Evolutionary conservation across 129 eudicot species (phyloP).

Genomic region (Flaveria ramosissima): DNA sequence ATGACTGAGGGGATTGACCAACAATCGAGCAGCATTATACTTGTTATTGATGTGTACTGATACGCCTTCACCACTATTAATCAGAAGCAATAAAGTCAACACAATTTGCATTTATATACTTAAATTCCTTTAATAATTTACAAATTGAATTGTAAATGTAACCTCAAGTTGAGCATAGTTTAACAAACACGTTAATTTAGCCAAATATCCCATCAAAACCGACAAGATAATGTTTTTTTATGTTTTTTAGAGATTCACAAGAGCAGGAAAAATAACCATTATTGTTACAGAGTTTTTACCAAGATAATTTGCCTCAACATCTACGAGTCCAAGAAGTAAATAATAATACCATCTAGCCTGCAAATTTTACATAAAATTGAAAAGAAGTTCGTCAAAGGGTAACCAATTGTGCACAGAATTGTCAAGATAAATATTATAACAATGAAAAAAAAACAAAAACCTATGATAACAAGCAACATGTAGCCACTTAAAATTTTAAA

Average conservation of each 20-base stretch:
- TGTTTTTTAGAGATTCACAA: no score
- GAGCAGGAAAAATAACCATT: not conserved
- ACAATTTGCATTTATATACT: not conserved
- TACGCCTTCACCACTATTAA: slow-evolving; percentile 94
- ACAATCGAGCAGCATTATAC: slow-evolving; percentile 94
- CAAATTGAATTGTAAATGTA: not conserved
- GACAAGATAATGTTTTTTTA: not conserved
- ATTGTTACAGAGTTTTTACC: slow-evolving; percentile 45
- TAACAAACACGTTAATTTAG: not conserved
- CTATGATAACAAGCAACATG: slow-evolving; percentile 8
- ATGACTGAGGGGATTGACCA: slow-evolving; percentile 95
- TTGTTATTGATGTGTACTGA: slow-evolving; percentile 91
- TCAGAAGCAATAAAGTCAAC: slow-evolving; percentile 20
- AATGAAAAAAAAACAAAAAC: not conserved
- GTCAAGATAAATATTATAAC: not conserved
- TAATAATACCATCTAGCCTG: slow-evolving; percentile 97
- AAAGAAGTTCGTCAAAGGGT: not conserved
- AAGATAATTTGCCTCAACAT: slow-evolving; percentile 94
- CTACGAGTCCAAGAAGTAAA: slow-evolving; percentile 81
- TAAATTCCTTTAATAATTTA: not conserved
- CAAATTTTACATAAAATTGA: slow-evolving; percentile 22
- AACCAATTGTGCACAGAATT: not conserved
- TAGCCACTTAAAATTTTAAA: not conserved
- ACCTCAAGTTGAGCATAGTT: not conserved
- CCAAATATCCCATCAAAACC: not conserved